phyloP scores from a whole-genome alignment of 495 filamentous ascomycete genomes.

The Annulohypoxylon stygium region DNA sequence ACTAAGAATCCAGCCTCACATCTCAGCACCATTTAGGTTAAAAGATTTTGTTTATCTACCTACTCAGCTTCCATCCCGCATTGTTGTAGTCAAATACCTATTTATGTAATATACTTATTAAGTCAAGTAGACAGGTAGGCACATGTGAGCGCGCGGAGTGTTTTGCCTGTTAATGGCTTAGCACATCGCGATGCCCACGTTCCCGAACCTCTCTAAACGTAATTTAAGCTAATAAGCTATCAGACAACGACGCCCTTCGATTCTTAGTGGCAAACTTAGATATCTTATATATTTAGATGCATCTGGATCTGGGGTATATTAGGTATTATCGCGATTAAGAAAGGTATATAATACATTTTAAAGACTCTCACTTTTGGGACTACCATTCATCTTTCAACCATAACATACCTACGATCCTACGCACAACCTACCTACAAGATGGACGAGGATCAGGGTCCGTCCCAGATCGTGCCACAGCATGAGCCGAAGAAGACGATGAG shows the following conservation, averaged over 20 bases:
- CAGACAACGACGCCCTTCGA: neutral
- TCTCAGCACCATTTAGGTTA: conserved; percentile 12
- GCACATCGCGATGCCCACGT: neutral
- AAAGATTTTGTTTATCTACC: neutral
- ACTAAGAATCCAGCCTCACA: neutral
- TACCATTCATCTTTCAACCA: no score
- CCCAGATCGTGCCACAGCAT: conserved; percentile 57
- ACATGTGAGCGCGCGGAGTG: neutral
- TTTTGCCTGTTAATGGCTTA: neutral
- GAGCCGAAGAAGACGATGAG: conserved; percentile 51
- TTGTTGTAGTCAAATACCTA: neutral
- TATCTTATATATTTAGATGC: neutral
- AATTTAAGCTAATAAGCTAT: conserved; percentile 5
- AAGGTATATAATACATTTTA: conserved; percentile 2
- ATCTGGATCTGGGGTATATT: no score
- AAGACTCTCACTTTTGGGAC: neutral
- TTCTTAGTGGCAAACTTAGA: neutral
- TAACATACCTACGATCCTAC: neutral
- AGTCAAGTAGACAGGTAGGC: neutral
- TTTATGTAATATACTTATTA: neutral
- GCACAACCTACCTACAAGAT: conserved; percentile 57
- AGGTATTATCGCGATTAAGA: neutral
- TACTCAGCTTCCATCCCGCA: neutral
- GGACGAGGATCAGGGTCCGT: conserved; percentile 63
- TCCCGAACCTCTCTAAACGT: neutral